These are phyloP conservation scores for Pseudogymnoascus sp. DNA, from an alignment of 2,329 filamentous ascomycete species.

Conservation along the genomic window DNA sequence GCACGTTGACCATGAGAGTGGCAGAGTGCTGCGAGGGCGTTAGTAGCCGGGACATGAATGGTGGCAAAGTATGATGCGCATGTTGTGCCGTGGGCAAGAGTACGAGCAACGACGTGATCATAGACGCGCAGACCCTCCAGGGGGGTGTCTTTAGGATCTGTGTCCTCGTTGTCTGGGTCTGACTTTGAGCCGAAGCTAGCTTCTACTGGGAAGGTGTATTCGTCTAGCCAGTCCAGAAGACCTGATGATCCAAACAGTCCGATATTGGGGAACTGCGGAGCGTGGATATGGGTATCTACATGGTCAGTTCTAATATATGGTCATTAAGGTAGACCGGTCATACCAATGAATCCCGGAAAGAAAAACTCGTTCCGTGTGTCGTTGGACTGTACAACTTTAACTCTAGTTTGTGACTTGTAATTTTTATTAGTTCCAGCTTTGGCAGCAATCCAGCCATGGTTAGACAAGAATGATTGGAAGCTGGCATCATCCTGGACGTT, in stretches of 20 bases:
- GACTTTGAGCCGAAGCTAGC: conserved; percentile 41
- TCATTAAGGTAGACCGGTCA: conserved; percentile 20
- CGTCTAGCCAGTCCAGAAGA: conserved; percentile 54
- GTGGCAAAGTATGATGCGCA: conserved; percentile 94
- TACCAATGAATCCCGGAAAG: conserved; percentile 77
- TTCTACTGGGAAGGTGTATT: conserved; percentile 60
- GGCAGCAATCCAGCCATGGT: neutral
- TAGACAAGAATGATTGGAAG: neutral
- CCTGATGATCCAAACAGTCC: conserved; percentile 21
- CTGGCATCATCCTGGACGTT: neutral
- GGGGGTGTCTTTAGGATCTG: conserved; percentile 32
- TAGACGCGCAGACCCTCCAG: conserved; percentile 63
- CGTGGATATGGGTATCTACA: conserved; percentile 60
- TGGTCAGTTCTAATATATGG: neutral
- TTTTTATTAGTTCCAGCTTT: neutral
- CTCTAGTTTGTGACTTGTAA: neutral
- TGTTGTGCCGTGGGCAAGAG: conserved; percentile 84
- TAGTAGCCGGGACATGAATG: conserved; percentile 79
- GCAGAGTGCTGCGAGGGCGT: conserved; percentile 83
- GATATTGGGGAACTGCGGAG: conserved; percentile 49
- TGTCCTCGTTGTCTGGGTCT: neutral
- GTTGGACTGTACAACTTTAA: neutral
- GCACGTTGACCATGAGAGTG: conserved; percentile 75
- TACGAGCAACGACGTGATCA: conserved; percentile 68
- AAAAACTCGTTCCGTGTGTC: conserved; percentile 52